These are phyloP conservation scores for Beauveria rudraprayagi DNA, from an alignment of 2,329 filamentous ascomycete species.

Conservation along the genomic window DNA sequence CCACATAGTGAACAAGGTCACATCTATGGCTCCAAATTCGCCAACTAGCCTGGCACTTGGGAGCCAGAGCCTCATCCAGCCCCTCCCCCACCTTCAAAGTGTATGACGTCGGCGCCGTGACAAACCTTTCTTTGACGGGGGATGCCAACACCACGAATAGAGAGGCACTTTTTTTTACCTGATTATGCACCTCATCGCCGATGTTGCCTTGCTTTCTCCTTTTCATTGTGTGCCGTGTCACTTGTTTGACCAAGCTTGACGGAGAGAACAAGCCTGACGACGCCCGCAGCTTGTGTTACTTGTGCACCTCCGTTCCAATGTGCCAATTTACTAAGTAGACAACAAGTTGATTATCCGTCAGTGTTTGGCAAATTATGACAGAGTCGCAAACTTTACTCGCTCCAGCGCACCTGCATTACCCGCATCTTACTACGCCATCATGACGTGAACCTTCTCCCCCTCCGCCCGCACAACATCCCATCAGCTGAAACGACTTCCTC, in stretches of 20 bases:
- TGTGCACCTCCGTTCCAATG: neutral
- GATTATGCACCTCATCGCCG: neutral
- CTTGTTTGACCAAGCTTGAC: neutral
- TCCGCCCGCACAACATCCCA: neutral
- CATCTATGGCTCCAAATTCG: too few species aligned
- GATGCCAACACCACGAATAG: neutral
- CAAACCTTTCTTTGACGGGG: neutral
- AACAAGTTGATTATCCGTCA: neutral
- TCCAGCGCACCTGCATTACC: neutral
- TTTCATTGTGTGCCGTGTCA: neutral
- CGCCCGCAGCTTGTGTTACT: neutral
- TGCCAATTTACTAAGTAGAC: neutral
- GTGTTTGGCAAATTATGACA: neutral
- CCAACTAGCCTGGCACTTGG: too few species aligned
- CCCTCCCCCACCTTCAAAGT: neutral
- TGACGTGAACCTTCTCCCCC: neutral
- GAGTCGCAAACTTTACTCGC: neutral
- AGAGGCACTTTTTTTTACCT: neutral
- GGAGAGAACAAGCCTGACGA: neutral
- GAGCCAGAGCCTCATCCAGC: neutral
- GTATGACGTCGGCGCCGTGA: conserved; percentile 8
- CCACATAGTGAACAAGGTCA: too few species aligned
- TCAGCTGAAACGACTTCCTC: neutral
- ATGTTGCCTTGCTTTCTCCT: neutral
- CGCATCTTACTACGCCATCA: neutral